Conservation (phyloP, 805 yeast species). For the Ogataea pignaliae region DNA sequence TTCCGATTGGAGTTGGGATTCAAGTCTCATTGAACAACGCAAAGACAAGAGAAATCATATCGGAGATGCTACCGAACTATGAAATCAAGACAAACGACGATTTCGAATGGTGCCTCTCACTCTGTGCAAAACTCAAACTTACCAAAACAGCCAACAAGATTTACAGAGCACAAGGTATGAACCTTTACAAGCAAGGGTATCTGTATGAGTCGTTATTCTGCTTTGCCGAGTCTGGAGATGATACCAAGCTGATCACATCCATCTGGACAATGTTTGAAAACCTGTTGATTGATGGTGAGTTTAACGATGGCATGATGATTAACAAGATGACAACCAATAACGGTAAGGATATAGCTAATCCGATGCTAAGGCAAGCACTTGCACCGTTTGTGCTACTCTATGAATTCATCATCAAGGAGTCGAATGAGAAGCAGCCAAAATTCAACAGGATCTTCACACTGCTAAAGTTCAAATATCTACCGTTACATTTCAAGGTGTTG, state of each 20-base stretch:
- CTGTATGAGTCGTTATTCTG: constrained; percentile 59
- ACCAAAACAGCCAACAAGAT: constrained; percentile 54
- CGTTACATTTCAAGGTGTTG: constrained; percentile 44
- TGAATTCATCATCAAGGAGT: constrained; percentile 39
- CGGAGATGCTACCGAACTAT: constrained; percentile 56
- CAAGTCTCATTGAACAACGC: constrained; percentile 44
- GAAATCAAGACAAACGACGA: constrained; percentile 67
- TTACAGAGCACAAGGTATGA: constrained; percentile 47
- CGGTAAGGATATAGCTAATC: constrained; percentile 29
- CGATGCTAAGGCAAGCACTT: constrained; percentile 61
- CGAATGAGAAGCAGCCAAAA: constrained; percentile 18
- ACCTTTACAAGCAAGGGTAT: constrained; percentile 22
- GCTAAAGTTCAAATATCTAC: constrained; percentile 49
- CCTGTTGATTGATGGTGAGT: constrained; percentile 44
- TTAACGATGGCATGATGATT: constrained; percentile 45
- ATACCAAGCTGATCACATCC: constrained; percentile 44
- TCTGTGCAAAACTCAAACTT: constrained; percentile 64
- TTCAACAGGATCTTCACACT: constrained; percentile 34
- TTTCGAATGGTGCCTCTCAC: constrained; percentile 70
- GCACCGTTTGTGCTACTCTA: constrained; percentile 67
- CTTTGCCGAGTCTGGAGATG: constrained; percentile 61
- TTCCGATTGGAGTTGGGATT: constrained; percentile 69
- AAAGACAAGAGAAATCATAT: constrained; percentile 41
- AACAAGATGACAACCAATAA: constrained; percentile 18
- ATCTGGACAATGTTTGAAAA: constrained; percentile 63